Base-by-base conservation (phyloP, 176 grass and related monocot genomes). In the Microstegium vimineum region DNA sequence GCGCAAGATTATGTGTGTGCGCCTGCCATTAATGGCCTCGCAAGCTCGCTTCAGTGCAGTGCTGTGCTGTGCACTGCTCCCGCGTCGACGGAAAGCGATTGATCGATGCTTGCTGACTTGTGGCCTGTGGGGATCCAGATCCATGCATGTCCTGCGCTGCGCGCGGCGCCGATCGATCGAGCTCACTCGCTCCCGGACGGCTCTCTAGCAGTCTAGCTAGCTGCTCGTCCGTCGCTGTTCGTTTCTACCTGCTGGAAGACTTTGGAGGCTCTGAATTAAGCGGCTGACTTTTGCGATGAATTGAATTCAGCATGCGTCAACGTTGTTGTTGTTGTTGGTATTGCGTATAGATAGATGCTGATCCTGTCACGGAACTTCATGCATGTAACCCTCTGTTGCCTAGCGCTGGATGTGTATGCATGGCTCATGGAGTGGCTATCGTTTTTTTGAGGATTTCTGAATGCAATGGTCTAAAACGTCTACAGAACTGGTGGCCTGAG, bases 41-140 rank as follows among this genome's bases (percentile, higher is more conserved):
- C 47, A 51, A 51, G 47, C 47, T 51, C 5, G 47, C 16, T 33
- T 2, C 33, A 33, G 33, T 51, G 17, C 47, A 51, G 4, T 51
- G 47, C 16, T 46, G 43, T 46, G 43, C 43, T 51, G 47, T 20
- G 47, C 46, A 49, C 16, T 49, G 46, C 46, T 49, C 46, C 46
- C 16, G 46, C 46, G 46, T 49, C 46, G 46, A 49, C 71, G 54
- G 82, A 85, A 57, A 89, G 22, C 77, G 77, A 89, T 27, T 3
- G 81, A 71, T 41, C 2, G 75, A 36, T 18, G 43, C 57, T 20
- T 86, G 75, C 41, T 40, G 40, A 78, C 38, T 33, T 46, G 45
- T n/a, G n/a, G n/a, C n/a, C n/a, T n/a, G 18, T 0, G 16, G 5
- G 2, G 6, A 60, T 35, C 38, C 5, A 6, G 7, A 40, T 10